A percentile compares a stretch with the other conserved stretches of the same genome.
These are phyloP conservation scores for Phytopythium aichiense DNA, from an alignment of 352 stramenopile genomes.

Conservation along the genomic window DNA sequence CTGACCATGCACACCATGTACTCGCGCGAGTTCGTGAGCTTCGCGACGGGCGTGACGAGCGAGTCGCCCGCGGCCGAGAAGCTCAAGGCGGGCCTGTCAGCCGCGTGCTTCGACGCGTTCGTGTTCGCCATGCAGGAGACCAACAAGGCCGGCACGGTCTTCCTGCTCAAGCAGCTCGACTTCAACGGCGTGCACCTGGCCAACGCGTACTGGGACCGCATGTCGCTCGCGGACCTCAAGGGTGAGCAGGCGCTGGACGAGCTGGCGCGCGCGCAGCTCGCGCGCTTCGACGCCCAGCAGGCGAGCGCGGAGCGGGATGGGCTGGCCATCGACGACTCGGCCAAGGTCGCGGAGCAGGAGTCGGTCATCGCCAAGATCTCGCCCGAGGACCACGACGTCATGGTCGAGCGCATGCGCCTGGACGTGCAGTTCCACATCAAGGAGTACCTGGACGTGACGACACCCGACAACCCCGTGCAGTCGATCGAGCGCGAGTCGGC, in stretches of 20 bases:
- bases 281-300: slow-evolving; percentile 24
- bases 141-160: slow-evolving; percentile 37
- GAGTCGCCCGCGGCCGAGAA: slow-evolving; percentile 18
- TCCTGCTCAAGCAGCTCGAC: slow-evolving; percentile 46
- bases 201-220: slow-evolving; percentile 39
- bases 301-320: slow-evolving; percentile 3
- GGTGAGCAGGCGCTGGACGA: slow-evolving; percentile 32
- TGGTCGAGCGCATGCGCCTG: slow-evolving; percentile 33
- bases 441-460: slow-evolving; percentile 37
- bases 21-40: slow-evolving; percentile 23
- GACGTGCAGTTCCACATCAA: slow-evolving; percentile 32
- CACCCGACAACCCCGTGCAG: slow-evolving; percentile 7
- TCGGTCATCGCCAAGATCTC: slow-evolving; percentile 10
- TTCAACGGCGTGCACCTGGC: slow-evolving; percentile 44
- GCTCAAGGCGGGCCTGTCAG: slow-evolving; percentile 21
- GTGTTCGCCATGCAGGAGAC: slow-evolving; percentile 52
- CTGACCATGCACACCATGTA: slow-evolving; percentile 24
- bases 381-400: slow-evolving; percentile 9
- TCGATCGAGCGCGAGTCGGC: slow-evolving; percentile 11
- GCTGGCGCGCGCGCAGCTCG: slow-evolving; percentile 28
- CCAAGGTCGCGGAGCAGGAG: slow-evolving; percentile 7
- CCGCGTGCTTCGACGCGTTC: slow-evolving; percentile 44
- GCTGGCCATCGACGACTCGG: slow-evolving; percentile 1
- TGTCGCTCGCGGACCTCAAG: slow-evolving; percentile 41
- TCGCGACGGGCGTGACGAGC: slow-evolving; percentile 7